phyloP scores from a whole-genome alignment of 768 basidiomycete species.

The Boletus patriciae region DNA sequence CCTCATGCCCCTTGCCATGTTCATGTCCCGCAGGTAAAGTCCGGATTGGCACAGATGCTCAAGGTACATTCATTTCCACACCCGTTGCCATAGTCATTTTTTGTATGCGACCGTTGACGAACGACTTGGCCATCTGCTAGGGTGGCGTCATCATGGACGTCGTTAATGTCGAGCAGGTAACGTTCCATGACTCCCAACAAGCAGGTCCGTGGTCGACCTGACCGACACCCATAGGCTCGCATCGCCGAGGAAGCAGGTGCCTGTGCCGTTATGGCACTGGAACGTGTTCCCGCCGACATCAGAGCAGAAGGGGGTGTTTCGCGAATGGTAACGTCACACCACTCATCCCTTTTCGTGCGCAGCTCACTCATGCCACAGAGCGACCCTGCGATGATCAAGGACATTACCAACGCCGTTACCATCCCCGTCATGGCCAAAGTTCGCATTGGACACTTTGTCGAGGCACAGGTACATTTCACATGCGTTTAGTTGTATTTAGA shows the following conservation, averaged over 20 bases:
- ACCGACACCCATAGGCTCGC: constrained; percentile 58
- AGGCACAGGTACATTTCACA: constrained; percentile 69
- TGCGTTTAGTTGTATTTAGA: too few relatives aligned
- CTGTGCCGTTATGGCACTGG: constrained; percentile 96
- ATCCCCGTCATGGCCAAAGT: constrained; percentile 98
- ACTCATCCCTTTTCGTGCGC: not conserved
- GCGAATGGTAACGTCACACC: constrained; percentile 69
- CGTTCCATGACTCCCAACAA: not conserved
- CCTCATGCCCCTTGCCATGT: not conserved
- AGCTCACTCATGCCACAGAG: constrained; percentile 47
- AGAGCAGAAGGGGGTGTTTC: constrained; percentile 90
- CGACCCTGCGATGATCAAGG: constrained; percentile 95
- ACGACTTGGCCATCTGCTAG: constrained; percentile 31
- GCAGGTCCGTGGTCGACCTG: not conserved
- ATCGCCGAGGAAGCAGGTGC: constrained; percentile 98
- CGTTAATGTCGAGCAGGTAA: constrained; percentile 68
- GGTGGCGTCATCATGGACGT: constrained; percentile 97
- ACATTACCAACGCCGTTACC: constrained; percentile 91
- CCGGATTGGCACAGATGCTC: constrained; percentile 94
- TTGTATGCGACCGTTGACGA: not conserved
- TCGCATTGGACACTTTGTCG: constrained; percentile 96
- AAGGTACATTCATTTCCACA: constrained; percentile 53
- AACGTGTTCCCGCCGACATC: constrained; percentile 95
- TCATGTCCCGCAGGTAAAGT: constrained; percentile 66
- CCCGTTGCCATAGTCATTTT: not conserved